phyloP scores from a whole-genome alignment of 176 grass and related monocot species.

The Carex myosuroides region DNA sequence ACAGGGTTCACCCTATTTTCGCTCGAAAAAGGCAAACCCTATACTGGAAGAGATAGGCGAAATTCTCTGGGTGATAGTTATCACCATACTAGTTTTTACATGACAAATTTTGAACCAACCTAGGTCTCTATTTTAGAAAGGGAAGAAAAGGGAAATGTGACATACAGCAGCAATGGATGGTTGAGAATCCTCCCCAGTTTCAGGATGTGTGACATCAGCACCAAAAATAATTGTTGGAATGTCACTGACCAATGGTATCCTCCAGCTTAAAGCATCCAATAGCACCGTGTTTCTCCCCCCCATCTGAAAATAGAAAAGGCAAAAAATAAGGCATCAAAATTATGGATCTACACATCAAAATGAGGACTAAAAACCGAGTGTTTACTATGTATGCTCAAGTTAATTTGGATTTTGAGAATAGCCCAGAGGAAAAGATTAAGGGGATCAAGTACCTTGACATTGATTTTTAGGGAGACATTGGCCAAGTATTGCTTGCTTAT shows the following conservation, averaged over 20 bases:
- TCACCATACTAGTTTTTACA: not conserved
- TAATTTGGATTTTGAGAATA: not conserved
- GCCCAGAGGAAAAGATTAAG: not conserved
- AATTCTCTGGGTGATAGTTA: too few species aligned
- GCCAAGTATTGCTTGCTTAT: constrained; percentile 99
- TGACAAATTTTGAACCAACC: not conserved
- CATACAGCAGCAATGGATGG: constrained; percentile 97
- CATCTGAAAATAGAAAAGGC: constrained; percentile 57
- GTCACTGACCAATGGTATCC: constrained; percentile 97
- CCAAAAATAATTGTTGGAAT: constrained; percentile 99
- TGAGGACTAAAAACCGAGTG: not conserved
- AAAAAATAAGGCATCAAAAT: not conserved
- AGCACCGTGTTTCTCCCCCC: constrained; percentile 98
- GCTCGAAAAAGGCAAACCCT: too few species aligned
- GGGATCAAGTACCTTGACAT: constrained; percentile 75
- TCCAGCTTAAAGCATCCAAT: constrained; percentile 93
- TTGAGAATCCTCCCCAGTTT: constrained; percentile 95
- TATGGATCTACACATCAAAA: constrained; percentile 11
- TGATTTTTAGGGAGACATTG: constrained; percentile 99
- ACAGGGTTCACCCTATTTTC: too few species aligned
- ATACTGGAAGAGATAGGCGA: too few species aligned
- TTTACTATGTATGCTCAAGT: not conserved
- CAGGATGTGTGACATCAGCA: constrained; percentile 98
- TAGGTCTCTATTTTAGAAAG: not conserved
- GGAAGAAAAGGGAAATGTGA: not conserved